A percentile compares a stretch with the other conserved stretches of the same genome.
phyloP scores from a whole-genome alignment of 768 basidiomycete species.

The Psilocybe subaeruginosa region DNA sequence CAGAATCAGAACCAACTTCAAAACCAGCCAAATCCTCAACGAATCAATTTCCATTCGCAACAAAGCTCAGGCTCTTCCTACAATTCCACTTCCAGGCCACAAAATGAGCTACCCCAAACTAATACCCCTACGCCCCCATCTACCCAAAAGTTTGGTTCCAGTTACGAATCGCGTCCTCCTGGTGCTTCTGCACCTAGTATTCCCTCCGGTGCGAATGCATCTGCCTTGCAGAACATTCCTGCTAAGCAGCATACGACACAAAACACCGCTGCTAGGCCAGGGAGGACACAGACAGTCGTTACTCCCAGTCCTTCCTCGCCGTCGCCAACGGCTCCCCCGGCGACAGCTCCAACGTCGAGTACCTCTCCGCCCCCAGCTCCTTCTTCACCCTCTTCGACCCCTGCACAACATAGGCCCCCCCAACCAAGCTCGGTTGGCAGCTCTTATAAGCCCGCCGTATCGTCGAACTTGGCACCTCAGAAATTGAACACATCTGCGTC shows the following conservation, averaged over 20 bases:
- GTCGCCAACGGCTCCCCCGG: neutral
- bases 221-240: neutral
- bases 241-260: neutral
- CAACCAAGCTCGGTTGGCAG: neutral
- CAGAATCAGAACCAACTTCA: neutral
- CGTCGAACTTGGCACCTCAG: conserved; percentile 5
- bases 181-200: conserved; percentile 13
- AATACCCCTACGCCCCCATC: neutral
- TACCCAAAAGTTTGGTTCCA: neutral
- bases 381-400: neutral
- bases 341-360: neutral
- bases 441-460: neutral
- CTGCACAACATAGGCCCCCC: neutral
- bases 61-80: neutral
- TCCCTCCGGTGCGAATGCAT: conserved; percentile 3
- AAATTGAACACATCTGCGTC: neutral
- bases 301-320: neutral
- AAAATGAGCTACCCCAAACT: neutral
- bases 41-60: neutral
- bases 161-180: conserved; percentile 9
- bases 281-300: neutral
- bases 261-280: neutral
- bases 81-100: neutral
- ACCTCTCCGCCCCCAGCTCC: neutral
- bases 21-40: neutral